Base-by-base conservation (phyloP, 192 early-diverging fungal genomes). In the Coemansia sp. region DNA sequence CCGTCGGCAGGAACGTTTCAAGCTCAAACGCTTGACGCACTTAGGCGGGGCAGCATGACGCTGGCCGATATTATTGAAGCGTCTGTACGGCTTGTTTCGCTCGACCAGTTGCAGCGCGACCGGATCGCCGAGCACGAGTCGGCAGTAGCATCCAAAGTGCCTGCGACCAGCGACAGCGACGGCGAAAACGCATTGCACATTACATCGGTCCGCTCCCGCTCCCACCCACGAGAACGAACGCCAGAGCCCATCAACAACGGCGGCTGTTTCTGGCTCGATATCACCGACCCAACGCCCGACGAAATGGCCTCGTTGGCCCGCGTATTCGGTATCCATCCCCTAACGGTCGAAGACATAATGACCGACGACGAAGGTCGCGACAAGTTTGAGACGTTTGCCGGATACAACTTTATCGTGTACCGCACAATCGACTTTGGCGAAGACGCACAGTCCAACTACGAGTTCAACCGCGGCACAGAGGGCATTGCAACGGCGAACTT, bases 391-490 rank as follows among this genome's bases (percentile, higher is more conserved):
- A 74, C 82, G 0, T 91, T 88, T 65, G 57, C 62, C 6, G 82
- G 93, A 34, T 99, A 99, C 69, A 90, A 88, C 64, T 97, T 98
- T 71, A 84, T 97, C 7, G 86, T 87, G 47, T 94, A 96, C 64
- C 83, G 93, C 37, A 86, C 85, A 1, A 86, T 91, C 68, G 86
- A 89, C 65, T 73, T 85, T 60, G 86, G 86, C 57, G 85, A 83
- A 38, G 79, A 82, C 12, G 57, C 69, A 0, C 60, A 68, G 51
- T 77, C 74, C 26, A 67, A 63, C 47, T 77, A 77, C 28, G 74
- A 77, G 64, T 78, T 72, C 65, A 85, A 85, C 31, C 68, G 76
- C 0, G 76, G 71, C 5, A 84, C 85, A 44, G 73, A 88, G 23
- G 87, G 88, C 53, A 81, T 88, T 2, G 72, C 85, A 0, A 85